Evolutionary conservation across 2,329 filamentous ascomycete species (phyloP), one percentile per base, ranked within the genome.

Genomic region (Tolypocladium tundrense): DNA sequence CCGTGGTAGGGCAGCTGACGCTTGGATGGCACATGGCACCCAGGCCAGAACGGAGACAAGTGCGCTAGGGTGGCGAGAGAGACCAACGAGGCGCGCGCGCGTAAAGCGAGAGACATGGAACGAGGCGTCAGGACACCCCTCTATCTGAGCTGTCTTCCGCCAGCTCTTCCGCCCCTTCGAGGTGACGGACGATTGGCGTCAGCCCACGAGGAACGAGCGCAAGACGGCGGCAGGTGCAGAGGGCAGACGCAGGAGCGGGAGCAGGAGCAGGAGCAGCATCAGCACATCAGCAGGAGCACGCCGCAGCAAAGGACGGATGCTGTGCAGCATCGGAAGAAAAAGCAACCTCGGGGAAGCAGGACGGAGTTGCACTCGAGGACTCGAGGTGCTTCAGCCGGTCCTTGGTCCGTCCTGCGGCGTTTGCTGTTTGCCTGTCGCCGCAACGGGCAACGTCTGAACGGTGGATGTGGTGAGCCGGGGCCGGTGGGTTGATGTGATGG

Each of bases 51-150:
- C 35, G 45, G 45, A 54, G 45, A 55, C 39, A 40, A 27, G 4
- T 41, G 39, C 48, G 39, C 48, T 41, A 52, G 48, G 27, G 39
- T 27, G 37, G 27, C 27, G 24, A 35, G 41, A 19, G 14, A 27
- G 53, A n/a, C 33, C 27, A 39, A 39, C 13, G 13, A 43, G 35
- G 43, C 52, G 52, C 14, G 43, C 37, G 14, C 14, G 45, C 16
- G 19, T 21, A 48, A 40, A 42, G 33, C 10, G 31, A 37, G 13
- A 13, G 42, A 55, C 13, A 19, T 33, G 50, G 56, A 53, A 43
- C n/a, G 51, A 54, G 56, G 52, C 56, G 56, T 54, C 52, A 21
- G 11, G 42, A 54, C 27, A 14, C 56, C 56, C 56, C 52, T 54
- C 56, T 40, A 11, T 39, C 11, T 21, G n/a, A 43, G 27, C 54